Conservation (phyloP, 768 basidiomycete genomes). For the Termitomyces sp. region DNA sequence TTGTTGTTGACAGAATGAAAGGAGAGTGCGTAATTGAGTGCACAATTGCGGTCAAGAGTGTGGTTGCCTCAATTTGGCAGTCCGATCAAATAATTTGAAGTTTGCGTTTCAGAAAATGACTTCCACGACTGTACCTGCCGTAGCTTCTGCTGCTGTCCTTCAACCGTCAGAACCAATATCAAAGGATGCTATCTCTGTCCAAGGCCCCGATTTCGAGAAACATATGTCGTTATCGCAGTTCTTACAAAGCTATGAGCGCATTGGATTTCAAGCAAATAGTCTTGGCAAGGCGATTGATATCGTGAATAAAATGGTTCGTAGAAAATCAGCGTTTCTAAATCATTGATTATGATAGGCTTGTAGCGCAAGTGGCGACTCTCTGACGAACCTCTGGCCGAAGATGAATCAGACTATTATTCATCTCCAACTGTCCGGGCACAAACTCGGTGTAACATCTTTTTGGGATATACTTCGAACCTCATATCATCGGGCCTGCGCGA, state of each 20-base stretch:
- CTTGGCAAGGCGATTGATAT: slow-evolving; percentile 85
- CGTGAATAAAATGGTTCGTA: slow-evolving; percentile 85
- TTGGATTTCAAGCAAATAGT: slow-evolving; percentile 97
- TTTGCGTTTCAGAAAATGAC: slow-evolving; percentile 8
- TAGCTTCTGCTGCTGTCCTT: slow-evolving; percentile 72
- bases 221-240: slow-evolving; percentile 61
- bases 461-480: slow-evolving; percentile 98
- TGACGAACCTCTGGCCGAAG: slow-evolving; percentile 68
- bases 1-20: slow-evolving; percentile 6
- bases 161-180: slow-evolving; percentile 71
- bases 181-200: slow-evolving; percentile 59
- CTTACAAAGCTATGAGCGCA: slow-evolving; percentile 76
- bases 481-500: slow-evolving; percentile 97
- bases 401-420: slow-evolving; percentile 65
- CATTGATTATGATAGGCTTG: neutral
- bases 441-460: slow-evolving; percentile 84
- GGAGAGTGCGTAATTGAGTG: slow-evolving; percentile 7
- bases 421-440: slow-evolving; percentile 56
- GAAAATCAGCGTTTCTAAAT: neutral
- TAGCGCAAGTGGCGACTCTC: slow-evolving; percentile 89
- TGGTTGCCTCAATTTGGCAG: slow-evolving; percentile 9
- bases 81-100: slow-evolving; percentile 2
- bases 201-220: slow-evolving; percentile 86
- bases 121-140: slow-evolving; percentile 37
- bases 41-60: neutral